Conservation (phyloP, 495 filamentous ascomycete species). For the Lasiosphaeria miniovina region DNA sequence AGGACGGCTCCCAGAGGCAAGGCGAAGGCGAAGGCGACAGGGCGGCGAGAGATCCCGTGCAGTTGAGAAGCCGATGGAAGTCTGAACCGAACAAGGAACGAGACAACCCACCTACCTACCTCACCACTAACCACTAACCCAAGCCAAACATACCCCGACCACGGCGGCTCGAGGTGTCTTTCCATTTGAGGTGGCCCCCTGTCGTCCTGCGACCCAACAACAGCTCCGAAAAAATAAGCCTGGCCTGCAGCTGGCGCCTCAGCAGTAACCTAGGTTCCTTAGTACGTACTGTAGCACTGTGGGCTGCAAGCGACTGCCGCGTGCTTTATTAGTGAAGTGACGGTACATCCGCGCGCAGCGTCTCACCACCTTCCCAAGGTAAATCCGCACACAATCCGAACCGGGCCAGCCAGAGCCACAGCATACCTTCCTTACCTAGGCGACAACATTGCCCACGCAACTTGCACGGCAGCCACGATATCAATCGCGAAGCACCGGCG, state of each 20-base stretch:
- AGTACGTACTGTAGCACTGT: not conserved
- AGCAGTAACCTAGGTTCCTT: not conserved
- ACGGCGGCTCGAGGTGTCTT: constrained; percentile 28
- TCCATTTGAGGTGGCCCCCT: constrained; percentile 23
- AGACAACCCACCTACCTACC: too few species aligned
- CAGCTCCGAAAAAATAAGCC: constrained; percentile 19
- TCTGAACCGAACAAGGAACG: too few species aligned
- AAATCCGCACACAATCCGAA: too few species aligned
- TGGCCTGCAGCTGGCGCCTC: constrained; percentile 16
- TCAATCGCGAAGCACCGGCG: not conserved
- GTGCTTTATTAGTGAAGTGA: not conserved
- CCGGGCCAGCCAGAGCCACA: too few species aligned
- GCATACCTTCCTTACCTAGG: not conserved
- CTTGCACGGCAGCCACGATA: not conserved
- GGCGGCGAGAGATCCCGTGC: too few species aligned
- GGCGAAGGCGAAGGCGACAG: too few species aligned
- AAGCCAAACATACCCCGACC: constrained; percentile 15
- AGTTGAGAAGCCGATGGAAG: too few species aligned
- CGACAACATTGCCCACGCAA: not conserved
- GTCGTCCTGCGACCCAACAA: constrained; percentile 2
- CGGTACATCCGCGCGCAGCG: too few species aligned
- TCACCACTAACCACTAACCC: not conserved
- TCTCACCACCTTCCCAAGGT: too few species aligned
- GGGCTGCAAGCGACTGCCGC: not conserved
- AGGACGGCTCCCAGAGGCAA: too few species aligned